These are phyloP conservation scores for Jatropha multifida DNA, from an alignment of 441 rosid species.

Conservation along the genomic window DNA sequence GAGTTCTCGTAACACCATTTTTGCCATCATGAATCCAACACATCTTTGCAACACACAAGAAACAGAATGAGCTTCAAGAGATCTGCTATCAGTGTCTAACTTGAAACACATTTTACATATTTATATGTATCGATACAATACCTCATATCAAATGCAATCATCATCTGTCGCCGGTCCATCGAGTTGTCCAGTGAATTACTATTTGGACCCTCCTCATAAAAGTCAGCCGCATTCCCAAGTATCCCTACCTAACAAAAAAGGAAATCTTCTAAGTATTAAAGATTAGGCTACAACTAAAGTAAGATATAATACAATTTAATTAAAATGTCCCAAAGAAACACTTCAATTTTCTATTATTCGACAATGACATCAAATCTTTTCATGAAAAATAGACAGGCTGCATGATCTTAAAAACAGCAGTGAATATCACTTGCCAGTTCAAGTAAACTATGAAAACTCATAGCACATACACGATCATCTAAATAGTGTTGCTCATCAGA, in stretches of 20 bases:
- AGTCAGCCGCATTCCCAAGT: constrained; percentile 93
- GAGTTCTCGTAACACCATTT: constrained; percentile 91
- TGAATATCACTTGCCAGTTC: background rate
- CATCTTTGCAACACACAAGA: constrained; percentile 49
- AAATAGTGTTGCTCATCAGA: background rate
- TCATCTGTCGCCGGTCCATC: constrained; percentile 78
- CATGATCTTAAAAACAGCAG: background rate
- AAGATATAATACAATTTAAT: background rate
- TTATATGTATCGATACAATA: constrained; percentile 28
- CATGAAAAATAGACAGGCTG: background rate
- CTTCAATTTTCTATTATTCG: background rate
- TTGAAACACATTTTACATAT: background rate
- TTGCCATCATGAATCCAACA: constrained; percentile 96
- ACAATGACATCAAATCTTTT: background rate
- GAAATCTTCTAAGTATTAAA: constrained; percentile 4
- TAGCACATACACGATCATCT: background rate
- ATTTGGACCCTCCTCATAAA: constrained; percentile 58
- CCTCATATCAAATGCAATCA: constrained; percentile 99
- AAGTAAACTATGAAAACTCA: background rate
- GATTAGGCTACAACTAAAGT: constrained; percentile 1
- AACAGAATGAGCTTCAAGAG: constrained; percentile 27
- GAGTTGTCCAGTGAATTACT: constrained; percentile 44
- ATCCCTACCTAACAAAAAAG: constrained; percentile 67
- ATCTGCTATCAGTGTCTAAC: constrained; percentile 12
- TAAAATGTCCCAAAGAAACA: constrained; percentile 6